phyloP scores from a whole-genome alignment of 1,284 basidiomycete species.

The Malassezia yamatoensis region DNA sequence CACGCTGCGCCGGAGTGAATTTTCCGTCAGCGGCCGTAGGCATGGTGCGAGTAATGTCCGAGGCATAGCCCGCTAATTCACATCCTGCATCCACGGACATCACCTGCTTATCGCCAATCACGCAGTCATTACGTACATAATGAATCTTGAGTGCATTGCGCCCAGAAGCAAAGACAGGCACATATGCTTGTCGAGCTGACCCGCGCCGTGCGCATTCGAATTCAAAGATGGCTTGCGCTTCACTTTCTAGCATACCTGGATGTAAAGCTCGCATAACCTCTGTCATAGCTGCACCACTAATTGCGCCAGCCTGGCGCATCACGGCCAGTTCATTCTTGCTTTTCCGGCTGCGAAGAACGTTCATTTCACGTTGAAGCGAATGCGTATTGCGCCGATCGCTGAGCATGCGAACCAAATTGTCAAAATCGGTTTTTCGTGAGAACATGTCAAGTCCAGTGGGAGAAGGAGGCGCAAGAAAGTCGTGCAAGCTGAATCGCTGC shows the following conservation, averaged over 20 bases:
- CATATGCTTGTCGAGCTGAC: constrained; percentile 41
- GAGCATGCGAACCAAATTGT: constrained; percentile 34
- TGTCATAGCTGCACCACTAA: constrained; percentile 39
- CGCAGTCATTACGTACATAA: constrained; percentile 38
- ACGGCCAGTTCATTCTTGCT: constrained; percentile 35
- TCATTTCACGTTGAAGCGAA: constrained; percentile 32
- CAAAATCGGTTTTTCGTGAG: constrained; percentile 41
- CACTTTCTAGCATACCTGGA: constrained; percentile 27
- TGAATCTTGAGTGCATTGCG: constrained; percentile 38
- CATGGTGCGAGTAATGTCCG: constrained; percentile 90
- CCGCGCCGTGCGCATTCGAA: constrained; percentile 32
- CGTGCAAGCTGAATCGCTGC: constrained; percentile 25
- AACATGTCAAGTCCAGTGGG: constrained; percentile 37
- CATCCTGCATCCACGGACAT: constrained; percentile 46
- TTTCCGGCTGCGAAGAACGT: constrained; percentile 34
- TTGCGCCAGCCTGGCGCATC: constrained; percentile 40
- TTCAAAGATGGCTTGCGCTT: constrained; percentile 41
- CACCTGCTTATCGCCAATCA: constrained; percentile 25
- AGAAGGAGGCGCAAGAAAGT: constrained; percentile 39
- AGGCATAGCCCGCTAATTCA: constrained; percentile 70
- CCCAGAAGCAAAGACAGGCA: constrained; percentile 43
- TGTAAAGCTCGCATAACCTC: constrained; percentile 34
- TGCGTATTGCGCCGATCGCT: constrained; percentile 35
- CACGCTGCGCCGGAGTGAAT: constrained; percentile 70
- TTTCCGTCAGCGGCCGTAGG: constrained; percentile 53